Evolutionary conservation across 257 asterid species (phyloP).

Genomic region (Solanum clarkiae): DNA sequence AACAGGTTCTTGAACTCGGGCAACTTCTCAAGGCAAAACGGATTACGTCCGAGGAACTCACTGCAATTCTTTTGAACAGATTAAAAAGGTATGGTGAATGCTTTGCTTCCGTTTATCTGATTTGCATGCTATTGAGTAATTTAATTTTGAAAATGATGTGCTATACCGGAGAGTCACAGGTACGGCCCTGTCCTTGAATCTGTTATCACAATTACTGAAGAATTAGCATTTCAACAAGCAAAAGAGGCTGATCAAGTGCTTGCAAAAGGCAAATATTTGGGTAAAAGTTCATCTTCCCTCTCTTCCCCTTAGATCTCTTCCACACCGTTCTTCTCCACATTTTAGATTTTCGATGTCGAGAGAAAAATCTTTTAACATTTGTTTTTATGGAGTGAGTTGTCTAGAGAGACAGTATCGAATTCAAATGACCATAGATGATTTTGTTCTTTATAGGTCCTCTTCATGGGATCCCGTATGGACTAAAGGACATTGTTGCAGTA

Average conservation of each 20-base stretch:
- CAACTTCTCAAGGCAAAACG: slow-evolving; percentile 55
- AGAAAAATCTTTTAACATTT: neutral
- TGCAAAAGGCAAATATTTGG: slow-evolving; percentile 52
- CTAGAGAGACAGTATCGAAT: neutral
- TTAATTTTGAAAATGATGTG: neutral
- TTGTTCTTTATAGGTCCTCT: slow-evolving; percentile 56
- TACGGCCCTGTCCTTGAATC: slow-evolving; percentile 77
- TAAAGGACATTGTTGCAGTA: slow-evolving; percentile 89
- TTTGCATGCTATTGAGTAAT: neutral
- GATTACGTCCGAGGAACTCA: slow-evolving; percentile 71
- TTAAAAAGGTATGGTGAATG: slow-evolving; percentile 43
- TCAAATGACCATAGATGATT: neutral
- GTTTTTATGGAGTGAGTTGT: neutral
- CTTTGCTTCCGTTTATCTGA: neutral
- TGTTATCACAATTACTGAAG: slow-evolving; percentile 79
- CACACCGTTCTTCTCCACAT: neutral
- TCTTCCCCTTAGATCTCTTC: neutral
- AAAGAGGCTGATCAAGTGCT: slow-evolving; percentile 65
- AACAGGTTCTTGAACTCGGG: slow-evolving; percentile 80
- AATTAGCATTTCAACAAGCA: slow-evolving; percentile 77
- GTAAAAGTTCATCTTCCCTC: slow-evolving; percentile 8
- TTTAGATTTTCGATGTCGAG: neutral
- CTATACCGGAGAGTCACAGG: slow-evolving; percentile 14
- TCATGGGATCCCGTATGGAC: slow-evolving; percentile 92
- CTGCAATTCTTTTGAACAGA: slow-evolving; percentile 47